Conservation (phyloP, 1,284 basidiomycete species). For the Lignosus rhinocerotis region DNA sequence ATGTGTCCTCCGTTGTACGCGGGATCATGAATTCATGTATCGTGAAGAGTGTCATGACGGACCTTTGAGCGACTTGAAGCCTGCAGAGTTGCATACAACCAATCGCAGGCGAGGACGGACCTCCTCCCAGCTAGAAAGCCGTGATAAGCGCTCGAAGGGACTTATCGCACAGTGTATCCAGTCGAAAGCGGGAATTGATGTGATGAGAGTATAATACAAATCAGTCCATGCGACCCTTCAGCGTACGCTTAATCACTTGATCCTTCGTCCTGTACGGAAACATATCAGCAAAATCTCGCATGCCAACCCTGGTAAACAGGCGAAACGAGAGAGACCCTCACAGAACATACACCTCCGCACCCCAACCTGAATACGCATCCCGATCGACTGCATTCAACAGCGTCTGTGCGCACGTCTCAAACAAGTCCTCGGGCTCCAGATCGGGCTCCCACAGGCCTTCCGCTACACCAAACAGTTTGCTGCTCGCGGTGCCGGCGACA, state of each 20-base stretch:
- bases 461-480: constrained; percentile 96
- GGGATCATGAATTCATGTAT: no score
- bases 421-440: constrained; percentile 94
- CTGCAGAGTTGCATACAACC: no score
- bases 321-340: constrained; percentile 48
- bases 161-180: background rate
- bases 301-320: background rate
- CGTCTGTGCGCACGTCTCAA: constrained; percentile 98
- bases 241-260: constrained; percentile 79
- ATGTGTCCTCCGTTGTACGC: no score
- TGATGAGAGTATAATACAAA: constrained; percentile 21
- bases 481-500: constrained; percentile 91
- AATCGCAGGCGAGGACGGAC: no score
- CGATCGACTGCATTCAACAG: constrained; percentile 94
- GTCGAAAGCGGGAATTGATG: constrained; percentile 15
- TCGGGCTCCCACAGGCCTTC: constrained; percentile 99
- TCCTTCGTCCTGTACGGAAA: constrained; percentile 72
- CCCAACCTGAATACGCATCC: constrained; percentile 97
- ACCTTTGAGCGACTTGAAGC: no score
- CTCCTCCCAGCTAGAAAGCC: no score
- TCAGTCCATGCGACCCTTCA: constrained; percentile 93
- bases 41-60: no score
- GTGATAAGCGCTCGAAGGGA: no score
- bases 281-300: background rate
- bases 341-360: constrained; percentile 94